phyloP scores from a whole-genome alignment of 2,329 filamentous ascomycete genomes.

The Ceratocystis huliohia region DNA sequence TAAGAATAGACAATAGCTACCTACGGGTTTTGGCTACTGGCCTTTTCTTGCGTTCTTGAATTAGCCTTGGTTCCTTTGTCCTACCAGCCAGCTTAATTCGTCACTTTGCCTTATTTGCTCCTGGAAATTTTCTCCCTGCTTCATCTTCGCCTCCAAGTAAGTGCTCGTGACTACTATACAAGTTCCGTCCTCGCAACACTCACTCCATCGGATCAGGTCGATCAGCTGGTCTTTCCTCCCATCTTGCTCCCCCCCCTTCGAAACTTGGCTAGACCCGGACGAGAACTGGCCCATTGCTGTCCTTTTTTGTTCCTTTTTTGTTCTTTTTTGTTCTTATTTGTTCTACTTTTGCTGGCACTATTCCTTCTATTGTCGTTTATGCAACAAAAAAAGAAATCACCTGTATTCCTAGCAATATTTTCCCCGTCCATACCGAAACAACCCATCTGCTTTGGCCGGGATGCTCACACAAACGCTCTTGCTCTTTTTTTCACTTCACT shows the following conservation, averaged over 20 bases:
- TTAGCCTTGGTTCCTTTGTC: background rate
- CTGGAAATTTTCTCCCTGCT: background rate
- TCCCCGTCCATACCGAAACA: background rate
- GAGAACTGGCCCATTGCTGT: background rate
- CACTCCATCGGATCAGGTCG: background rate
- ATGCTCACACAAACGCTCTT: background rate
- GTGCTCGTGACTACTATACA: background rate
- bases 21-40: background rate
- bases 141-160: background rate
- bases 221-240: background rate
- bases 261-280: background rate
- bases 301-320: slow-evolving; percentile 5
- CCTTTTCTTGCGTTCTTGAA: no score
- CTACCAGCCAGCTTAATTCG: background rate
- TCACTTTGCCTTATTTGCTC: background rate
- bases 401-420: background rate
- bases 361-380: background rate
- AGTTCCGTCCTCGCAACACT: no score
- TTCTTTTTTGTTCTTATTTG: background rate
- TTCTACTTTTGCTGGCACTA: background rate
- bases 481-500: no score
- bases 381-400: background rate
- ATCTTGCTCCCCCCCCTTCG: background rate
- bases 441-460: background rate
- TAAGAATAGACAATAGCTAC: background rate